Conservation (phyloP, 108 stramenopile genomes). For the Ochromonas danica region DNA sequence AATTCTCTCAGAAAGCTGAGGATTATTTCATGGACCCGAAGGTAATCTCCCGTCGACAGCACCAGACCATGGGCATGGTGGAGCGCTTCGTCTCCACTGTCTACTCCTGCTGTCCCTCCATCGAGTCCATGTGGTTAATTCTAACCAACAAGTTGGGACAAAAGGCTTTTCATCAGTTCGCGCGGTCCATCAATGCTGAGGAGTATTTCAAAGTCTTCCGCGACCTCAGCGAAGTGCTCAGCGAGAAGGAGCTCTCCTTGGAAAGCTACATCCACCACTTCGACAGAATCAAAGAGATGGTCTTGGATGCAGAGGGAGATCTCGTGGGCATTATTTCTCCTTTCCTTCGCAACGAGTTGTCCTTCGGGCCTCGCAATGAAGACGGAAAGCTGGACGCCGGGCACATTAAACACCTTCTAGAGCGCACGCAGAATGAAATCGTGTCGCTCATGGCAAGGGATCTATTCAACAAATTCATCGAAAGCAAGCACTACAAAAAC, state of each 20-base stretch:
- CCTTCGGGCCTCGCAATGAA: too few species aligned
- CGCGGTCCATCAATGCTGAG: neutral
- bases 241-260: too few species aligned
- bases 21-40: too few species aligned
- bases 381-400: too few species aligned
- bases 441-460: constrained; percentile 2
- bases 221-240: neutral
- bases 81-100: constrained; percentile 3
- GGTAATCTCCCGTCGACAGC: neutral
- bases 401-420: too few species aligned
- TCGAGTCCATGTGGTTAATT: constrained; percentile 9
- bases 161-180: constrained; percentile 7
- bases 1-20: too few species aligned
- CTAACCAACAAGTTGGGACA: constrained; percentile 2
- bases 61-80: neutral
- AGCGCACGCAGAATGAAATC: neutral
- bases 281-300: too few species aligned
- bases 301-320: too few species aligned
- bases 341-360: too few species aligned
- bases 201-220: neutral
- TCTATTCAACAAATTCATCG: neutral
- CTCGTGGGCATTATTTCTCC: too few species aligned
- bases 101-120: neutral
- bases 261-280: too few species aligned
- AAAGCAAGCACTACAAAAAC: neutral